Evolutionary conservation across 1,284 basidiomycete genomes (phyloP).

Genomic region (Puccinia triticina): DNA sequence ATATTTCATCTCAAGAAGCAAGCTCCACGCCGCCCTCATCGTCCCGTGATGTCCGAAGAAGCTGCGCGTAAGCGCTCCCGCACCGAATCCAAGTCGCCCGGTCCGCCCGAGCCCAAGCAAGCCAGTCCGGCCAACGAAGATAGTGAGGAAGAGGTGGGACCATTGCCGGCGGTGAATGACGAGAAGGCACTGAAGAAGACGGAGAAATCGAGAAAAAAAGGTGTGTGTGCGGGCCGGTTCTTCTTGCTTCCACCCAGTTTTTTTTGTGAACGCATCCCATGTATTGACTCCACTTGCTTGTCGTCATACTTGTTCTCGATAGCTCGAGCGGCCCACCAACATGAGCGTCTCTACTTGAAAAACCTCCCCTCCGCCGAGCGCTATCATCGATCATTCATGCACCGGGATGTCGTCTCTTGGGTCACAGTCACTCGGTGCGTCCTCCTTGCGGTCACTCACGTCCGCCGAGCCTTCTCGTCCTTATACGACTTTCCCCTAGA

Average conservation of each 20-base stretch:
- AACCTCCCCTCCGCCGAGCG: slow-evolving; percentile 88
- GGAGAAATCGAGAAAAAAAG: slow-evolving; percentile 20
- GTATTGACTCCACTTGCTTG: slow-evolving; percentile 22
- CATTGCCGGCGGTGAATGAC: slow-evolving; percentile 24
- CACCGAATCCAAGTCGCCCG: background rate
- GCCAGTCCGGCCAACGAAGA: background rate
- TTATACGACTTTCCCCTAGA: slow-evolving; percentile 62
- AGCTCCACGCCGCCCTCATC: background rate
- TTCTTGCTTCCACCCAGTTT: background rate
- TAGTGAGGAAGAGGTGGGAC: slow-evolving; percentile 45
- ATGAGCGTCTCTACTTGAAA: slow-evolving; percentile 72
- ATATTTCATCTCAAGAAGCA: background rate
- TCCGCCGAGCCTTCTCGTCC: background rate
- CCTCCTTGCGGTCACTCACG: background rate
- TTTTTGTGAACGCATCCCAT: background rate
- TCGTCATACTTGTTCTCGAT: background rate
- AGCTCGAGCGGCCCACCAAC: slow-evolving; percentile 31
- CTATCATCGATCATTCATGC: slow-evolving; percentile 98
- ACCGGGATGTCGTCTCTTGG: slow-evolving; percentile 87
- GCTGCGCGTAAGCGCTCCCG: slow-evolving; percentile 1
- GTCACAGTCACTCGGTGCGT: slow-evolving; percentile 78
- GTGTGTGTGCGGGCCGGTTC: slow-evolving; percentile 2
- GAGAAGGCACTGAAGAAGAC: slow-evolving; percentile 13
- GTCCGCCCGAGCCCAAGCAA: slow-evolving; percentile 4
- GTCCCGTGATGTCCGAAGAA: background rate